Evolutionary conservation across 1,284 basidiomycete genomes (phyloP), one percentile per base, ranked within the genome.

Genomic region (Microbotryum scabiosae): DNA sequence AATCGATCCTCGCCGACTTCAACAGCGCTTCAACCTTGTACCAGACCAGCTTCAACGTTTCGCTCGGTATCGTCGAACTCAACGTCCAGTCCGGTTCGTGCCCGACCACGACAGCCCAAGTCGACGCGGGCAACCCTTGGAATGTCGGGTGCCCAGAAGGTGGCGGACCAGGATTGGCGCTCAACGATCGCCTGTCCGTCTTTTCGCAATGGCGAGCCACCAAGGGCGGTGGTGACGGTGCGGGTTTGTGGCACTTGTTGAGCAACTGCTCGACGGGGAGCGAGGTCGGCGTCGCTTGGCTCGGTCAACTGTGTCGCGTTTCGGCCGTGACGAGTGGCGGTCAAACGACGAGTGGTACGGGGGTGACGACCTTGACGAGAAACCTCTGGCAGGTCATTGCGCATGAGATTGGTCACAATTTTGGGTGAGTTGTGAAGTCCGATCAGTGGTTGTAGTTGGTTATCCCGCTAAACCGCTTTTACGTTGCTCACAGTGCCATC

Each of bases 221-320:
- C 58, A 84, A 85, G 68, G 82, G 82, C n/a, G 75, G 64, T 7
- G 66, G 23, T 6, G 70, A 70, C 54, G 68, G 69, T 2, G 72
- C 71, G 8, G 91, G 90, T 1, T 79, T 96, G 28, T 93, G 90
- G 88, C 90, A 93, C 77, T 78, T 96, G 16, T 86, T 93, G 85
- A 90, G 86, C 65, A 86, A 86, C 21, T 90, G 90, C 75, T 83
- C 86, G 18, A 86, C 86, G 6, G 87, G 87, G 46, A 82, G 83
- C 63, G 89, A 92, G 76, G 87, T 92, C 56, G 90, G 90, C 43
- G 89, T 93, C 58, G 90, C 90, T 4, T 94, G 90, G 90, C 81
- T 91, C 2, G 86, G 82, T 21, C 88, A 87, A 30, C 73, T 90
- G 72, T 87, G 72, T 54, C 55, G 62, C 36, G 68, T 64, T 2